Percentiles rank a stretch among this genome's conserved stretches.
phyloP scores from a whole-genome alignment of 305 asterid species.

The Caryopteris hybrid region DNA sequence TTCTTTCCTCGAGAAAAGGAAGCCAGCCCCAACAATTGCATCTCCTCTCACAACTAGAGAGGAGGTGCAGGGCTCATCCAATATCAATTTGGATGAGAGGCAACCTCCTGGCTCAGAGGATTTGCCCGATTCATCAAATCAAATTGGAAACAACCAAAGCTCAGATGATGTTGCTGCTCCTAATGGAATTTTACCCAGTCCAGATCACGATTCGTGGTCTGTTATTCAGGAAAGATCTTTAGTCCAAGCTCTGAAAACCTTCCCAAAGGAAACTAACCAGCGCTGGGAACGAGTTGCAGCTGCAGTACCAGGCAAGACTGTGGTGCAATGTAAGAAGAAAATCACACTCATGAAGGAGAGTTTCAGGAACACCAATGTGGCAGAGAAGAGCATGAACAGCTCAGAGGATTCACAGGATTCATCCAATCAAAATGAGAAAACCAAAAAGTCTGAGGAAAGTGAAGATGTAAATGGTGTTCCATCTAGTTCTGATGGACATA shows the following conservation, averaged over 20 bases:
- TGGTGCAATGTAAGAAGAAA: slow-evolving; percentile 76
- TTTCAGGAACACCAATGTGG: slow-evolving; percentile 58
- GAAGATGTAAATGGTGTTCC: slow-evolving; percentile 36
- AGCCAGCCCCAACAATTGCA: slow-evolving; percentile 64
- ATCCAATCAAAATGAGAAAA: slow-evolving; percentile 27
- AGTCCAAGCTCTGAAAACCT: slow-evolving; percentile 83
- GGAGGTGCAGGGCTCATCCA: slow-evolving; percentile 37
- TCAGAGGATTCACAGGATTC: slow-evolving; percentile 27
- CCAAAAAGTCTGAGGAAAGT: slow-evolving; percentile 29
- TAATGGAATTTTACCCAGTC: slow-evolving; percentile 35
- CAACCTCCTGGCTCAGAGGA: slow-evolving; percentile 28
- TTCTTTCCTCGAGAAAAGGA: slow-evolving; percentile 92
- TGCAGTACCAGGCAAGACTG: slow-evolving; percentile 83
- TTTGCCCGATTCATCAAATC: slow-evolving; percentile 29
- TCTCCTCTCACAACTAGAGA: slow-evolving; percentile 89
- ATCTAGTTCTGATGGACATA: slow-evolving; percentile 54
- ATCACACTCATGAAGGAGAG: slow-evolving; percentile 59
- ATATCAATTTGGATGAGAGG: slow-evolving; percentile 24
- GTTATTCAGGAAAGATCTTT: slow-evolving; percentile 74
- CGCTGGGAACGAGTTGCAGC: slow-evolving; percentile 92
- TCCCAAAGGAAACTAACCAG: slow-evolving; percentile 73
- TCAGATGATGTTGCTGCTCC: slow-evolving; percentile 24
- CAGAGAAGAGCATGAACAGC: slow-evolving; percentile 23
- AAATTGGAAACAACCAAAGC: slow-evolving; percentile 20
- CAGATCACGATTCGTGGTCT: slow-evolving; percentile 73